Base-by-base conservation (phyloP, 257 asterid genomes). In the Mentha longifolia region DNA sequence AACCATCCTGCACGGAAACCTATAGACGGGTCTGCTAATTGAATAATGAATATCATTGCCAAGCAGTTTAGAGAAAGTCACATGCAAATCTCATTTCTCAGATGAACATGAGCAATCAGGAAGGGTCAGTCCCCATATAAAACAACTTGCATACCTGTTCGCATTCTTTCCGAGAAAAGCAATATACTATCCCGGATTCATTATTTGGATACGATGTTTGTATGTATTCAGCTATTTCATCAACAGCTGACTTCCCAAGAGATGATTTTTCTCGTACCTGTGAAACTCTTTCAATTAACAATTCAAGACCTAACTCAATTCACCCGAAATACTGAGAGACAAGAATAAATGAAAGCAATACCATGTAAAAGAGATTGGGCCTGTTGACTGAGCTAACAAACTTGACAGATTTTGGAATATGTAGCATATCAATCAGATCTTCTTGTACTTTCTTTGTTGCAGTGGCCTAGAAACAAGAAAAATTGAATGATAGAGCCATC, bases 81-180 rank as follows among this genome's bases (percentile, higher is more conserved):
- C 33, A 31, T 51, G 49, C 22, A 50, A 65, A 43, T 47, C 54
- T 67, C 60, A 46, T 65, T 33, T 58, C 46, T 71, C 49, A 14
- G 50, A 65, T 25, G 45, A 52, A 22, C 50, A 67, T 35, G 30
- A 45, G 17, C 37, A 54, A 76, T 54, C 25, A 17, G 51, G 49
- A 64, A 56, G 65, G 41, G 25, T 55, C 64, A 39, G 20, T 19
- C 47, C 61, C 37, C 37, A 31, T 13, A 60, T 61, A 33, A 67
- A 61, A 45, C 52, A 79, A 64, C 64, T 50, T 17, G 62, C 50
- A 50, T 75, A 91, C 99, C 96, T 89, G 99, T 78, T 94, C 98
- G 54, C 98, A 94, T 80, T 94, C 98, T 86, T 89, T 94, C 58
- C 98, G 88, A 73, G 98, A 89, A 84, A 94, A 94, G 83, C 98